Percentiles rank a stretch among this genome's conserved stretches.
Conservation (phyloP, 768 basidiomycete genomes). For the Boletellus emodensis region DNA sequence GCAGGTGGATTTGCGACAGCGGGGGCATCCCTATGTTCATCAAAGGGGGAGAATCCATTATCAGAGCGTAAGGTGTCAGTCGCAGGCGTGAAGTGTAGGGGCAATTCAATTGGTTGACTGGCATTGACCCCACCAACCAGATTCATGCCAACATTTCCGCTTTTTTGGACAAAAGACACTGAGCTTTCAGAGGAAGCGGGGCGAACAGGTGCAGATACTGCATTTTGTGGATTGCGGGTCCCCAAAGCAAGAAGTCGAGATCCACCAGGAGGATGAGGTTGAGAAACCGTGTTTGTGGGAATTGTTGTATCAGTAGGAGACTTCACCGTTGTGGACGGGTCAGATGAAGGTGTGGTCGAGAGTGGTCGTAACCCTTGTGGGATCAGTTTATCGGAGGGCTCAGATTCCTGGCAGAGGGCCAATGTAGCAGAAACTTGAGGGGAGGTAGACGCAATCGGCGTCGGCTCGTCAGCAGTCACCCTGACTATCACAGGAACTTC, state of each 20-base stretch:
- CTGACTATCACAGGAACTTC: not conserved
- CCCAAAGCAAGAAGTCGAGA: constrained; percentile 43
- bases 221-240: constrained; percentile 24
- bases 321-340: constrained; percentile 16
- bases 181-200: constrained; percentile 23
- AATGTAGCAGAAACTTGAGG: constrained; percentile 7
- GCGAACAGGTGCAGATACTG: constrained; percentile 13
- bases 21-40: constrained; percentile 35
- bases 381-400: constrained; percentile 16
- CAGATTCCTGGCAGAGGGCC: constrained; percentile 16
- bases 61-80: constrained; percentile 12
- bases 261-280: constrained; percentile 39
- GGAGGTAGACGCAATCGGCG: constrained; percentile 9
- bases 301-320: constrained; percentile 40
- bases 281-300: constrained; percentile 28
- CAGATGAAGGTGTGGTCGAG: constrained; percentile 29
- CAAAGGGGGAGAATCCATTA: constrained; percentile 54
- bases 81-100: constrained; percentile 10
- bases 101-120: constrained; percentile 14
- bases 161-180: constrained; percentile 24
- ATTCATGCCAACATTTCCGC: constrained; percentile 10
- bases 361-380: constrained; percentile 35
- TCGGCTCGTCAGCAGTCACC: constrained; percentile 1
- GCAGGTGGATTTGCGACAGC: constrained; percentile 6
- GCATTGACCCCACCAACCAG: constrained; percentile 6